Percentiles rank a stretch among this genome's conserved stretches.
phyloP scores from a whole-genome alignment of 1,284 basidiomycete genomes.

The Ceratorhiza oryzae-sativae region DNA sequence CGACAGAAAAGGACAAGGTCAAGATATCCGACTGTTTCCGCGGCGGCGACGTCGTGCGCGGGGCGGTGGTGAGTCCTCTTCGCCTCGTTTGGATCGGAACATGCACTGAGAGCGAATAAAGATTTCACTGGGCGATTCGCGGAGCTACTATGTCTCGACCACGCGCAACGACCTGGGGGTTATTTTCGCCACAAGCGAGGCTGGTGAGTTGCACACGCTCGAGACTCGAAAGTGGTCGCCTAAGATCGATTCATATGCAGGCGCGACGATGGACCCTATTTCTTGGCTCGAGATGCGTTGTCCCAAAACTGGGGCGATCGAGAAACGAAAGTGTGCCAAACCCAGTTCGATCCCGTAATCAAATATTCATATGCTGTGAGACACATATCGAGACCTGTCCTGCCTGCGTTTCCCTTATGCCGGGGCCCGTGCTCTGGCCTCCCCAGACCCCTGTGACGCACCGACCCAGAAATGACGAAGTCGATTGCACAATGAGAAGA shows the following conservation, averaged over 20 bases:
- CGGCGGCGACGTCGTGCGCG: conserved; percentile 94
- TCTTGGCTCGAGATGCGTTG: conserved; percentile 95
- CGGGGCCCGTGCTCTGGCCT: not conserved
- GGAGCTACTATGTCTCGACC: conserved; percentile 94
- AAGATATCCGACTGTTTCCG: conserved; percentile 95
- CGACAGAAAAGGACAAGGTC: conserved; percentile 91
- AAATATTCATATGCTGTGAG: not conserved
- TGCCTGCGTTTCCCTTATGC: not conserved
- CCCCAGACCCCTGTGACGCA: not conserved
- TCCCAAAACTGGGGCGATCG: conserved; percentile 78
- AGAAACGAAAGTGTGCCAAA: conserved; percentile 90
- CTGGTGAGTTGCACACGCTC: conserved; percentile 63
- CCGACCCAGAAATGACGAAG: not conserved
- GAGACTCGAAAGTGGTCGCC: not conserved
- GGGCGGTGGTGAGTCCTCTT: conserved; percentile 76
- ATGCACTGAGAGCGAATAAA: no score
- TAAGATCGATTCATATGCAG: conserved; percentile 50
- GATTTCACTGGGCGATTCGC: conserved; percentile 92
- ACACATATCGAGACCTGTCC: not conserved
- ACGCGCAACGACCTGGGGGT: conserved; percentile 94
- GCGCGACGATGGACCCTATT: conserved; percentile 80
- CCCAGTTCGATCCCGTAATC: conserved; percentile 55
- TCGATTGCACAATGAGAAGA: not conserved
- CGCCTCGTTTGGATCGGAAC: no score
- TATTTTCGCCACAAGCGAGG: conserved; percentile 84